These are phyloP conservation scores for Solanum hybrid DNA, from an alignment of 305 asterid species.

Conservation along the genomic window DNA sequence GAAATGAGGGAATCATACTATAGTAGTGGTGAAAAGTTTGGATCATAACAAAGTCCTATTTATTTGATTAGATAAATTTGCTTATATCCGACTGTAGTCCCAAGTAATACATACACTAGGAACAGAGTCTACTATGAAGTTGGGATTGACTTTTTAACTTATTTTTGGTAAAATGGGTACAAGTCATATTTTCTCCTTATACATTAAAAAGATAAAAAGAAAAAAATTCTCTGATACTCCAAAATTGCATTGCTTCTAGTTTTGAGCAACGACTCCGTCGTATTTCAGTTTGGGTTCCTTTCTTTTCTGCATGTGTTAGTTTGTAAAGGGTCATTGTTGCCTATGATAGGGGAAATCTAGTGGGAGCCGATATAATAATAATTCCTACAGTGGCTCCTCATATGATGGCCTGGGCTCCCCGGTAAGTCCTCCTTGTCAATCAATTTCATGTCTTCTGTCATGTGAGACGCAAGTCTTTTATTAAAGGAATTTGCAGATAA, in stretches of 20 bases:
- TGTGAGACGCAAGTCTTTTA: slow-evolving; percentile 10
- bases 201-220: not conserved
- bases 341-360: slow-evolving; percentile 58
- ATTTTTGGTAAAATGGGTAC: not conserved
- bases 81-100: not conserved
- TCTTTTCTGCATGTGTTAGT: not conserved
- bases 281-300: slow-evolving; percentile 3
- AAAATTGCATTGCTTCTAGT: slow-evolving; percentile 1
- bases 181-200: not conserved
- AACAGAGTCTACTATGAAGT: not conserved
- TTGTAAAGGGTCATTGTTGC: slow-evolving; percentile 7
- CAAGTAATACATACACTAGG: not conserved
- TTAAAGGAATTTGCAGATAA: slow-evolving; percentile 41
- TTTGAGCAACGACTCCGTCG: not conserved
- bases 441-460: not conserved
- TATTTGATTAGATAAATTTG: not conserved
- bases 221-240: not conserved
- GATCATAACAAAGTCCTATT: not conserved
- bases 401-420: slow-evolving; percentile 68
- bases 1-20: not conserved
- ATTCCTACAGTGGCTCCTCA: slow-evolving; percentile 26
- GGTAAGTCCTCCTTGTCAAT: slow-evolving; percentile 32
- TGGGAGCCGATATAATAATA: slow-evolving; percentile 51
- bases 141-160: not conserved
- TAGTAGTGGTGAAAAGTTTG: not conserved